Evolutionary conservation across 106 monocot species (phyloP).

Genomic region (Vanilla planifolia): DNA sequence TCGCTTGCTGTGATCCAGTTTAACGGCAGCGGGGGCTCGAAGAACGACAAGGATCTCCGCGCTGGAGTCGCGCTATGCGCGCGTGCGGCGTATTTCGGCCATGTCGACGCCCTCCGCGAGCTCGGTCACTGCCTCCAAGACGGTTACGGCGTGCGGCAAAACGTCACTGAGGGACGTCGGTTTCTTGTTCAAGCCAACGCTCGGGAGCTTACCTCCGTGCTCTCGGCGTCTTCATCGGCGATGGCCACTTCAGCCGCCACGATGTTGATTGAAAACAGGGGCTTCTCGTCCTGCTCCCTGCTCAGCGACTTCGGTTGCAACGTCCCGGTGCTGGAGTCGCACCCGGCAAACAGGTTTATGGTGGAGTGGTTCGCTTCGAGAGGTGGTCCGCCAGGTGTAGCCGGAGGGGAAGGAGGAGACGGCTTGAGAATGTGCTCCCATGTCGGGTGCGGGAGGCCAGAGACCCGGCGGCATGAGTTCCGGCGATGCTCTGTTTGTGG

Average conservation of each 20-base stretch:
- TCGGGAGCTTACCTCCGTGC: background rate
- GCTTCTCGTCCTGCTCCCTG: conserved; percentile 20
- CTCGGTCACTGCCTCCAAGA: conserved; percentile 41
- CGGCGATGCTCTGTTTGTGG: conserved; percentile 29
- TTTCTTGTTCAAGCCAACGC: background rate
- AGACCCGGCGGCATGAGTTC: conserved; percentile 33
- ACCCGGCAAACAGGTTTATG: conserved; percentile 21
- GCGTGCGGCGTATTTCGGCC: conserved; percentile 30
- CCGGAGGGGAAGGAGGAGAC: background rate
- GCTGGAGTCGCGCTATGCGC: conserved; percentile 28
- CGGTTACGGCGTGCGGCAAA: conserved; percentile 25
- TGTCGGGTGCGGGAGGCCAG: conserved; percentile 28
- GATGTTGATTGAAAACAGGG: too few relatives aligned
- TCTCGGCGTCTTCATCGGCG: background rate
- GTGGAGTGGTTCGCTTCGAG: conserved; percentile 4
- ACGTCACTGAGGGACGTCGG: background rate
- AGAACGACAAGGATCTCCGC: conserved; percentile 17
- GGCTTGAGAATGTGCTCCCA: conserved; percentile 27
- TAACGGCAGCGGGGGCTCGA: conserved; percentile 31
- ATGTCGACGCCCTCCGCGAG: conserved; percentile 39
- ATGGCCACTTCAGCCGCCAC: too few relatives aligned
- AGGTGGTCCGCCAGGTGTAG: too few relatives aligned
- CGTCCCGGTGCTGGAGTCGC: conserved; percentile 1
- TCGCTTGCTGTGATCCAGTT: conserved; percentile 36
- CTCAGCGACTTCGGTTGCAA: conserved; percentile 12